Base-by-base conservation (phyloP, 129 eudicot species). In the Arctium lappa region DNA sequence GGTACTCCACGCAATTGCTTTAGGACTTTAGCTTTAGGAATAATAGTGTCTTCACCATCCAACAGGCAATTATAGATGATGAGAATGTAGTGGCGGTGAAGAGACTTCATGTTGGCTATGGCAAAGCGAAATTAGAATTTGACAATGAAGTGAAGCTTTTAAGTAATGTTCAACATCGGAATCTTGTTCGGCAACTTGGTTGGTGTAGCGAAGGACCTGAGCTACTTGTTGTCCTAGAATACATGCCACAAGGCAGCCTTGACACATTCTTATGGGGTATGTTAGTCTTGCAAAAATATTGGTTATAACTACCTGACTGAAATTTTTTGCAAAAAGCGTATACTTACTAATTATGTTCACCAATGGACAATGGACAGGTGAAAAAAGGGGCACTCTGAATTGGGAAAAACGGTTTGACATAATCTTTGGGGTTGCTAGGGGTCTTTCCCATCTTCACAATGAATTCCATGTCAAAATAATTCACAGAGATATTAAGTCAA, bases 181-280 rank as follows among this genome's bases (percentile, higher is more conserved):
- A 91, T 78, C 91, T 91, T 44, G 76, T 89, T 12, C 91, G 90
- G 3, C 88, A 83, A 8, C 83, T 89, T 63, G 95, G 95, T 37
- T 89, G 91, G 72, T 79, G 91, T 72, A 86, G 22, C 72, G 89
- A 89, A 74, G 95, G 91, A 22, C 60, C 90, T 10, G 90, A 89
- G 81, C 84, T 87, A 10, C 92, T 91, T 56, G 91, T 91, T 69
- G 90, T 91, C 40, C 83, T 89, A 39, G 93, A 91, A 72, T 89
- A 85, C 84, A 89, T 91, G 91, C 81, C 89, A 29, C 89, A 87
- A 69, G 91, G 93, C 4, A 91, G 95, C 90, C 91, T 91, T 11
- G 89, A 91, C 56, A 87, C 84, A 12, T 87, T 74, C 81, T 77
- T 91, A 81, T 91, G 91, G 80, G 95, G 95, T 87, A 68, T 33